A percentile compares a stretch with the other conserved stretches of the same genome.
Conservation (phyloP, 441 rosid species). For the Adansonia rubrostipa region DNA sequence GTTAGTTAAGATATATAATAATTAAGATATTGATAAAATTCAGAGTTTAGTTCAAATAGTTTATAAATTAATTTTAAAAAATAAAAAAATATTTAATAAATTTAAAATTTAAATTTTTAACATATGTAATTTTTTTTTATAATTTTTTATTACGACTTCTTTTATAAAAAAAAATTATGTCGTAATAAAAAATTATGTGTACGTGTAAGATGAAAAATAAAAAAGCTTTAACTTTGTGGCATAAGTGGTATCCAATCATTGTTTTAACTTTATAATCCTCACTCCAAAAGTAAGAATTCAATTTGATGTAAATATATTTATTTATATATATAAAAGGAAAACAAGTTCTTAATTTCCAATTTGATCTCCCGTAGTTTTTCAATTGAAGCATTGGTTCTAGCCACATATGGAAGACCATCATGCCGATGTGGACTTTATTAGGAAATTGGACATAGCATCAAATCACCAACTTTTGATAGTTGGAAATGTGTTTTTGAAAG, state of each 20-base stretch:
- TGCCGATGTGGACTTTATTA: constrained; percentile 45
- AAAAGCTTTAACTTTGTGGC: background rate
- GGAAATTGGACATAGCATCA: constrained; percentile 36
- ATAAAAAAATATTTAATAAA: no score
- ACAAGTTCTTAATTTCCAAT: background rate
- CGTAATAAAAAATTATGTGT: no score
- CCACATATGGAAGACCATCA: constrained; percentile 41
- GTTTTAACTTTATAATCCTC: background rate
- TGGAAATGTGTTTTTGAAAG: background rate
- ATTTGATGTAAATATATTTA: background rate
- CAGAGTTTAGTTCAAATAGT: background rate
- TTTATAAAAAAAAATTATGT: no score
- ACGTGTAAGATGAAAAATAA: no score
- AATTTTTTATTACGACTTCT: no score
- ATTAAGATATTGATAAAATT: background rate
- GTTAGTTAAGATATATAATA: no score
- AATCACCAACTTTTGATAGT: constrained; percentile 46
- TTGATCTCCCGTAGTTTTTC: background rate
- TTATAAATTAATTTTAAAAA: no score
- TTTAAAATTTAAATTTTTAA: no score
- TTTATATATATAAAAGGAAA: background rate
- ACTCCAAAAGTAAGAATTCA: background rate
- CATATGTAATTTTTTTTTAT: no score
- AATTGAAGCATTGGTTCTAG: constrained; percentile 28
- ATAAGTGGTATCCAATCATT: constrained; percentile 21